Evolutionary conservation across 306 rosid genomes (phyloP), one percentile per base, ranked within the genome.

Genomic region (Cucurbita pepo): DNA sequence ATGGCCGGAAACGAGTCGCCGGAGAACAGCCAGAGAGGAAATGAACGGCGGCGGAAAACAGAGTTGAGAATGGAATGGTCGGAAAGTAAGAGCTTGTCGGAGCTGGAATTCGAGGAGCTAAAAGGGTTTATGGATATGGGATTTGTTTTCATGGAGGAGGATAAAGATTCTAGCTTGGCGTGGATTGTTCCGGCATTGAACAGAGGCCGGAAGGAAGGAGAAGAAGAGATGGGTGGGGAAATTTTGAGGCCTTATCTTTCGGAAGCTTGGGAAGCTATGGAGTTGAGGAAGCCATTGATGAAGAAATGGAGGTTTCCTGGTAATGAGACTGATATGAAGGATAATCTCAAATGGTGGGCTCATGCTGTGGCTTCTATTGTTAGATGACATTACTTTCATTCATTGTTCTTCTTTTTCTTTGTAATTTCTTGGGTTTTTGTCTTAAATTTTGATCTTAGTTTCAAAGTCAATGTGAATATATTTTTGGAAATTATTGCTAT

Each of bases 121-220:
- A 93, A 88, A 86, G 98, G 98, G 84, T 93, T 90, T 76, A 87
- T 90, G 90, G 98, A 94, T 83, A 73, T 94, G 75, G 98, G 98
- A 30, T 90, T 90, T 84, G 95, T 88, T 70, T 94, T 94, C 86
- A 85, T 85, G 0, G 96, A 90, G 57, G 85, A 90, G 78, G 96
- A 88, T 61, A 82, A 81, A 52, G 88, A 86, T 38, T 83, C 96
- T 38, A 86, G 72, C 74, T 87, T 90, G 94, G 96, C 85, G 76
- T 80, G 91, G 13, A 87, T 93, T 56, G 79, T 93, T 81, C 98
- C 96, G 21, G 97, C 94, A n/a, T 82, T 94, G 86, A 85, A 89
- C 30, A 88, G 94, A 76, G 71, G 90, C 50, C 88, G 90, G 44
- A 87, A 79, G 0, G 82, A 56, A 52, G 48, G 18, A 10, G 58